These are phyloP conservation scores for Rutidosis leptorrhynchoides DNA, from an alignment of 129 eudicot species.

Conservation along the genomic window DNA sequence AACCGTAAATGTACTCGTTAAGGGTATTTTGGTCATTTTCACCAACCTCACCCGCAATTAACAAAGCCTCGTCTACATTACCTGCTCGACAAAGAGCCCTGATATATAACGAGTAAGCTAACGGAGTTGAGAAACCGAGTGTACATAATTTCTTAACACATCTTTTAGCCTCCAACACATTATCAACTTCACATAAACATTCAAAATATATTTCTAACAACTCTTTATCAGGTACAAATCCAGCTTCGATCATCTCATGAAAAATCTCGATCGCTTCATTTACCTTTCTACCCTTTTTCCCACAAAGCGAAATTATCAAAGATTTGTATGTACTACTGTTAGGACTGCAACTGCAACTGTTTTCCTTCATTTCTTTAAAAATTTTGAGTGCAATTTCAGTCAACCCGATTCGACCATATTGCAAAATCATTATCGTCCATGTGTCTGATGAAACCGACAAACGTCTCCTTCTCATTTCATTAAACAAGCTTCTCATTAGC, in stretches of 20 bases:
- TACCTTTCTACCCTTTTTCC: constrained; percentile 68
- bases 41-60: constrained; percentile 42
- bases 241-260: constrained; percentile 52
- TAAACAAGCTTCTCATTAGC: constrained; percentile 63
- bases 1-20: constrained; percentile 56
- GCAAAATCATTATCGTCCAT: constrained; percentile 84
- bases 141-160: constrained; percentile 45
- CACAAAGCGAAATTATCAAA: constrained; percentile 76
- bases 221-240: constrained; percentile 67
- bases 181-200: constrained; percentile 65
- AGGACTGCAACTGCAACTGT: constrained; percentile 54
- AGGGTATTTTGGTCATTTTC: constrained; percentile 42
- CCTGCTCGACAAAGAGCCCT: constrained; percentile 79
- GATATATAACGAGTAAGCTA: constrained; percentile 56
- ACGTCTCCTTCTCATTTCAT: constrained; percentile 70
- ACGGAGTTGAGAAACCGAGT: constrained; percentile 50
- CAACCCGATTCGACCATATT: constrained; percentile 78
- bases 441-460: constrained; percentile 62
- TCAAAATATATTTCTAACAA: constrained; percentile 55
- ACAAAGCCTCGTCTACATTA: constrained; percentile 64
- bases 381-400: constrained; percentile 61
- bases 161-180: constrained; percentile 45
- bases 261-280: constrained; percentile 55
- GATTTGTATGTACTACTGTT: constrained; percentile 52
- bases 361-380: constrained; percentile 69